Evolutionary conservation across 1,284 basidiomycete genomes (phyloP), one percentile per base, ranked within the genome.

Genomic region (Tilletia caries): DNA sequence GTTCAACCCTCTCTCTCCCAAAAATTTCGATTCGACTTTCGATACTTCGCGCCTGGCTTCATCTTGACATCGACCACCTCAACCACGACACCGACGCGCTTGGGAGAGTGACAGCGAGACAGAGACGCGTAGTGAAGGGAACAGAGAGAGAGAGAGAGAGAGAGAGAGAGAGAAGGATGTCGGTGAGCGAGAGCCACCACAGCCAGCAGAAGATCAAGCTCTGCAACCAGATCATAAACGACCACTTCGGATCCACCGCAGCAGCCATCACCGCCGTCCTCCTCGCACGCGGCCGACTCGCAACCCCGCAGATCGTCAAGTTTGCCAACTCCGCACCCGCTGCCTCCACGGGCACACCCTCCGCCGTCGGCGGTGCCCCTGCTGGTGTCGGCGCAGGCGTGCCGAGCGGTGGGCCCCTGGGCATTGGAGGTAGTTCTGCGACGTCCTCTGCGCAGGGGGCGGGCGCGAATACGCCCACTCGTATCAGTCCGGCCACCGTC

Each of bases 211-310:
- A 77, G 74, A 75, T 81, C 69, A 72, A 72, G 73, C 85, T 94
- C 66, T 93, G 92, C 84, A 85, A 87, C 72, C 89, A 92, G 82
- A 89, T 93, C 71, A 86, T 93, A 68, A 86, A 88, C 73, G 87
- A 89, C 29, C 90, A 92, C 74, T 93, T 94, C 82, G 92, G 92
- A 3, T 87, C 89, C 41, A 85, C 92, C 66, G 89, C 89, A 52
- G 89, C 90, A 18, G 89, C 88, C 82, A 88, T 97, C 67, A 90
- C 90, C 2, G 89, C 89, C n/a, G 87, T 88, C 12, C 86, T 98
- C n/a, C 88, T 98, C 20, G 89, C 89, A 65, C 88, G 91, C 48
- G 95, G 95, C 18, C 89, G 95, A 41, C 86, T 96, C 25, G 88
- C 91, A 6, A 86, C 95, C 34, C 78, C 87, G 2, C 84, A 85